These are phyloP conservation scores for Pseudofabraea citricarpa DNA, from an alignment of 2,329 filamentous ascomycete species.

Conservation along the genomic window DNA sequence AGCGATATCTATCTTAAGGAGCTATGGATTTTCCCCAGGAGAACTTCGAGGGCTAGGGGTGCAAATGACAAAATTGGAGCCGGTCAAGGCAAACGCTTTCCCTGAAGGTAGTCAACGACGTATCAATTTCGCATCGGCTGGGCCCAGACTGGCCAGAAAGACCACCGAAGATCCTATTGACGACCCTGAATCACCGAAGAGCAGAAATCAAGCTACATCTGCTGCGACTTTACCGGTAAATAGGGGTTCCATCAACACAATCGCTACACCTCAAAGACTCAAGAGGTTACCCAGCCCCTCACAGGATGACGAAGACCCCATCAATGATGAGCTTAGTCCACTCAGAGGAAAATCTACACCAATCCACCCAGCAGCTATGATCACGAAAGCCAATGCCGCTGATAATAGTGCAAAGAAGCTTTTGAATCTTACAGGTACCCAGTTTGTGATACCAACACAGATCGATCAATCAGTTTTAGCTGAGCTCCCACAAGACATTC, in stretches of 20 bases:
- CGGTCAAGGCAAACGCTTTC: conserved; percentile 58
- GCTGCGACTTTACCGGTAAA: conserved; percentile 18
- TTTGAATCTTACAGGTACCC: conserved; percentile 78
- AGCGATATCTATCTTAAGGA: conserved; percentile 76
- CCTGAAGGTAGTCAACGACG: conserved; percentile 73
- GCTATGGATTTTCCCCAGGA: conserved; percentile 79
- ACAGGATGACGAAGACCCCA: conserved; percentile 38
- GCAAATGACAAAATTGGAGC: conserved; percentile 89
- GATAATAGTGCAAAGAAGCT: conserved; percentile 55
- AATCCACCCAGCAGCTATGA: conserved; percentile 47
- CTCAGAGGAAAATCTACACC: conserved; percentile 40
- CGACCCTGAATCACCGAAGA: conserved; percentile 34
- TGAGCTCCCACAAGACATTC: conserved; percentile 79
- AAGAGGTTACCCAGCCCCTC: conserved; percentile 7
- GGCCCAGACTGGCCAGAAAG: conserved; percentile 35
- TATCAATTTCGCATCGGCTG: conserved; percentile 62
- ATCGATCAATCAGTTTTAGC: conserved; percentile 77
- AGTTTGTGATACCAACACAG: conserved; percentile 85
- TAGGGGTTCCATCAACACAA: conserved; percentile 18
- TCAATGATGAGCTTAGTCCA: conserved; percentile 49
- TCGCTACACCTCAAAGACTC: conserved; percentile 21
- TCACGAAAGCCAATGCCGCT: conserved; percentile 42
- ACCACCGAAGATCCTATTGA: conserved; percentile 43
- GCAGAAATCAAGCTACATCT: no score
- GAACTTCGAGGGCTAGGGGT: conserved; percentile 90